phyloP scores from a whole-genome alignment of 2,329 filamentous ascomycete species.

The Boeremia exigua region DNA sequence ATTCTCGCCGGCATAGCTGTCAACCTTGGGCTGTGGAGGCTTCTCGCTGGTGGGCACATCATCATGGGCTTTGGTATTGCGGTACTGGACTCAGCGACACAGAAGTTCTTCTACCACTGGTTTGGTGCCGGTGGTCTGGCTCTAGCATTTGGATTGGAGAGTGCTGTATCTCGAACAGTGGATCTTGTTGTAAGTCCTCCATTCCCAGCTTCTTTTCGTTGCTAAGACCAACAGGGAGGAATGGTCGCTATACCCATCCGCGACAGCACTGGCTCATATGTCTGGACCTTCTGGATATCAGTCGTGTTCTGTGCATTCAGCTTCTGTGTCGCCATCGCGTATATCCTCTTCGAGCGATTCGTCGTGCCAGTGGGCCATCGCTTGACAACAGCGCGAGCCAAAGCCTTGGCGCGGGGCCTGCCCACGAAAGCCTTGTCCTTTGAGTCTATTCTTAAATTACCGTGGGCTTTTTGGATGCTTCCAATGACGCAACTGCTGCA shows the following conservation, averaged over 20 bases:
- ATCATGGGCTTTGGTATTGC: constrained; percentile 7
- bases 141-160: constrained; percentile 3
- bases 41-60: constrained; percentile 3
- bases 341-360: constrained; percentile 1
- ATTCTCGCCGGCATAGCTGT: neutral
- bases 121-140: neutral
- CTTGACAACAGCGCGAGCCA: neutral
- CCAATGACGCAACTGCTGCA: constrained; percentile 3
- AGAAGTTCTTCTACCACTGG: constrained; percentile 10
- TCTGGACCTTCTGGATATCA: constrained; percentile 5
- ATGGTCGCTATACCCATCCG: constrained; percentile 1
- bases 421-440: neutral
- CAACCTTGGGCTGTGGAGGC: neutral
- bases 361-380: neutral
- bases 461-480: constrained; percentile 1
- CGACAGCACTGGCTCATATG: constrained; percentile 1
- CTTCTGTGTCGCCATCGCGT: neutral
- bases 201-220: too few relatives aligned
- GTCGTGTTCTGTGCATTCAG: neutral
- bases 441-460: neutral
- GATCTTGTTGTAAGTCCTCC: neutral
- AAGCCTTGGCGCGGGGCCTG: neutral
- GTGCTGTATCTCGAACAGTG: neutral
- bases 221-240: too few relatives aligned
- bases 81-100: constrained; percentile 1